These are phyloP conservation scores for Epichloe coenophiala DNA, from an alignment of 2,329 filamentous ascomycete species.

Conservation along the genomic window DNA sequence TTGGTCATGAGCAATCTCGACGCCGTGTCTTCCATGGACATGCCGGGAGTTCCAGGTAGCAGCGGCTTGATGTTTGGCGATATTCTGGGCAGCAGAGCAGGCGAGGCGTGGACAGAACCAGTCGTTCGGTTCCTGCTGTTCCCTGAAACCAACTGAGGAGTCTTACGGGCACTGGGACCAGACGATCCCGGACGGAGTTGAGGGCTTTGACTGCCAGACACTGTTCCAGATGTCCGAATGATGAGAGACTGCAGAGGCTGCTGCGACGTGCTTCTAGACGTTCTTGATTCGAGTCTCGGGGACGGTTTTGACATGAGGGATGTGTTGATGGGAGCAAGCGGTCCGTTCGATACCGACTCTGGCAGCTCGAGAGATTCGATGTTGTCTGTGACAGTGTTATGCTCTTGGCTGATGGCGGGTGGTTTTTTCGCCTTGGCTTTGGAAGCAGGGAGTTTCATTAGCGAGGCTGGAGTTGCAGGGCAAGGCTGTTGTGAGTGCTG, in stretches of 20 bases:
- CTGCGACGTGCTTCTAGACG: slow-evolving; percentile 37
- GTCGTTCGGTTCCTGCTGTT: slow-evolving; percentile 59
- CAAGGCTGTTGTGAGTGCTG: slow-evolving; percentile 27
- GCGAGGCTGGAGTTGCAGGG: slow-evolving; percentile 73
- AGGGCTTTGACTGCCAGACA: slow-evolving; percentile 53
- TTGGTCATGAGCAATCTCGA: slow-evolving; percentile 79
- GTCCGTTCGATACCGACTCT: slow-evolving; percentile 41
- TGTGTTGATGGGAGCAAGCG: slow-evolving; percentile 24
- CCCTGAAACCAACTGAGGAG: slow-evolving; percentile 42
- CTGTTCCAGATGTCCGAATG: slow-evolving; percentile 26
- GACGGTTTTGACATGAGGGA: slow-evolving; percentile 26
- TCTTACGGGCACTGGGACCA: slow-evolving; percentile 34
- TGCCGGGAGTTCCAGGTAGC: slow-evolving; percentile 46
- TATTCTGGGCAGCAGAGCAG: slow-evolving; percentile 75
- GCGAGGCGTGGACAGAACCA: slow-evolving; percentile 65
- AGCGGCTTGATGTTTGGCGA: slow-evolving; percentile 91
- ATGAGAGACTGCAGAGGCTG: slow-evolving; percentile 36
- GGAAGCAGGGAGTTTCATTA: slow-evolving; percentile 62
- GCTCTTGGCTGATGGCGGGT: slow-evolving; percentile 13
- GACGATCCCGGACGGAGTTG: slow-evolving; percentile 41
- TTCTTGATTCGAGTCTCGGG: slow-evolving; percentile 22
- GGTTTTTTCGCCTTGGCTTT: slow-evolving; percentile 36
- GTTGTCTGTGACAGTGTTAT: slow-evolving; percentile 32
- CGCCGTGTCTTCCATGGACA: slow-evolving; percentile 44
- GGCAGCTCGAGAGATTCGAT: slow-evolving; percentile 55